Base-by-base conservation (phyloP, 2,329 filamentous ascomycete species). In the Hypoxylon sp. region DNA sequence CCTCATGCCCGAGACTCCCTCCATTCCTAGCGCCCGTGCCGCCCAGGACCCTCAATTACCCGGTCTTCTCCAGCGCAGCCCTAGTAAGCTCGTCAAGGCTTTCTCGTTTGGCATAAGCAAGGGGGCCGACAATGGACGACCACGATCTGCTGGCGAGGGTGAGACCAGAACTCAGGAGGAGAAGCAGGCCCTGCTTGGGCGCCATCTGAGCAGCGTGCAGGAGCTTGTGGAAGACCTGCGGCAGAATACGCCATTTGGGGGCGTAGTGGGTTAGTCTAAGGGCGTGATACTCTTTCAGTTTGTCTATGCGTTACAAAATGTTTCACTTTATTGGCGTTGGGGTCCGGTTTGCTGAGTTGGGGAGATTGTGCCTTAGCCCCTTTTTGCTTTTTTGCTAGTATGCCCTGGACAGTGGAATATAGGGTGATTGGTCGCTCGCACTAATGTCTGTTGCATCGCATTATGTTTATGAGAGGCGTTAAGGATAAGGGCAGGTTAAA, bases 1-100 rank as follows among this genome's bases (percentile, higher is more conserved):
- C 80, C 90, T 99, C 73, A 97, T 98, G 91, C 94, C 95, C 55
- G 96, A 99, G 81, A 89, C 88, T 0, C 90, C 86, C 48, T 82
- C 86, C 19, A 85, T 86, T 68, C 85, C 87, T 4, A 81, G 81
- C 68, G 82, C 85, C 67, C 82, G 80, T 63, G 81, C 80, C 55
- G 80, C 80, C 43, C 55, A 41, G 5, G 49, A 65, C 34, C 63
- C 58, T 64, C 84, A 83, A 1, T 76, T 85, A 7, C 82, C 85
- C 6, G 82, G 80, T 23, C 83, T 90, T 75, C 80, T 90, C 67
- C 89, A 91, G 79, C 86, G 89, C 67, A 91, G 89, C 75, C 89
- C 90, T 0, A 91, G 87, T 79, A 93, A 92, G 80, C 82, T 91
- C 13, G 85, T 84, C 2, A 86, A 85, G 52, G 87, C 86, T 0